A percentile compares a stretch with the other conserved stretches of the same genome.
These are phyloP conservation scores for Lentinula detonsa DNA, from an alignment of 768 basidiomycete species.

Conservation along the genomic window DNA sequence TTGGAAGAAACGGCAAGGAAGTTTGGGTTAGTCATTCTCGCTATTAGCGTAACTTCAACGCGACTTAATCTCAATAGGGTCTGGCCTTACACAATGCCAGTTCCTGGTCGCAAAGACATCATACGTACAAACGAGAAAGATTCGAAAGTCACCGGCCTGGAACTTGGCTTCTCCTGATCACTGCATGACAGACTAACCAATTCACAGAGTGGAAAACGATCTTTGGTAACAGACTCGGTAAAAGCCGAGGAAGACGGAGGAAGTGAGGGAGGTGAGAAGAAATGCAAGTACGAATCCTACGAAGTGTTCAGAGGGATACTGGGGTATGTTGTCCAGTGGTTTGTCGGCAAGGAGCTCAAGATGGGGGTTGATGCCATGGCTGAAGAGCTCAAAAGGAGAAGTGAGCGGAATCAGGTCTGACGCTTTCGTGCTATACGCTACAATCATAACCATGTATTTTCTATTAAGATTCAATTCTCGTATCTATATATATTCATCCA, in stretches of 20 bases:
- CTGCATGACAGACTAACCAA: too few species aligned
- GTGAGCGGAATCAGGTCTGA: slow-evolving; percentile 25
- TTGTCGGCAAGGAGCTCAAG: slow-evolving; percentile 35
- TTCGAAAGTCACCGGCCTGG: background rate
- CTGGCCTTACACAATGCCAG: background rate
- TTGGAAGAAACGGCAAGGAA: background rate
- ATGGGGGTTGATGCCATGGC: slow-evolving; percentile 49
- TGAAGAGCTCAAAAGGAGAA: slow-evolving; percentile 45
- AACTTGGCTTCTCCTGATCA: background rate
- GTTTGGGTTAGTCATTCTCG: background rate
- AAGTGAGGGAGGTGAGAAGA: slow-evolving; percentile 14
- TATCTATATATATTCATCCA: too few species aligned
- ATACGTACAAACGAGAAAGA: background rate
- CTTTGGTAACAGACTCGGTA: background rate
- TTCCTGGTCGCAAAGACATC: background rate
- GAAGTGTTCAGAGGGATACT: slow-evolving; percentile 54
- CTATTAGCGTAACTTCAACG: background rate
- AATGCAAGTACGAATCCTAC: slow-evolving; percentile 58
- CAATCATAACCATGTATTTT: too few species aligned
- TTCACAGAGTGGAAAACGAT: background rate
- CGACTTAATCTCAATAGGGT: background rate
- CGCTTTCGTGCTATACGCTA: too few species aligned
- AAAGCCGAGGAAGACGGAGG: slow-evolving; percentile 34
- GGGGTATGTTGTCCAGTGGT: slow-evolving; percentile 46
- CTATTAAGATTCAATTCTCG: too few species aligned